A percentile compares a stretch with the other conserved stretches of the same genome.
phyloP scores from a whole-genome alignment of 2,329 filamentous ascomycete genomes.

The Epichloe hybrida region DNA sequence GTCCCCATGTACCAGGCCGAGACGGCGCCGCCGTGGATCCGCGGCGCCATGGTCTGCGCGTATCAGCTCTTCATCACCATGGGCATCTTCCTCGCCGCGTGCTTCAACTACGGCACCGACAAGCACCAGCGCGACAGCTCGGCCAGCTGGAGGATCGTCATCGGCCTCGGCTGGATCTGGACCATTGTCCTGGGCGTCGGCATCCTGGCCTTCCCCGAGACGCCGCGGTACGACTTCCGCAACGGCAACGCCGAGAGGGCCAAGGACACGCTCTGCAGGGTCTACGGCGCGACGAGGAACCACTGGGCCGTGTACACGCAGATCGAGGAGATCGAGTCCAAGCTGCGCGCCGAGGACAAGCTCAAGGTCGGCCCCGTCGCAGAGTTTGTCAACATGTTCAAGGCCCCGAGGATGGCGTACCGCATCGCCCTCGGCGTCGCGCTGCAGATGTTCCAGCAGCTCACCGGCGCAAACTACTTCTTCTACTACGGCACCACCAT shows the following conservation, averaged over 20 bases:
- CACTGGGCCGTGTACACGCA: conserved; percentile 33
- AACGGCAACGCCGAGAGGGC: conserved; percentile 32
- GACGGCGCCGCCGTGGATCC: conserved; percentile 51
- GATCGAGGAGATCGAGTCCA: conserved; percentile 39
- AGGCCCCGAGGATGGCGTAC: conserved; percentile 49
- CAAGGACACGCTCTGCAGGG: conserved; percentile 30
- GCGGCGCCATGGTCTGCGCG: conserved; percentile 49
- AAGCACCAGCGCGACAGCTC: conserved; percentile 19
- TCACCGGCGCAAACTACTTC: conserved; percentile 55
- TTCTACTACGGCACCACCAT: conserved; percentile 50
- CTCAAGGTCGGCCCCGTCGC: conserved; percentile 26
- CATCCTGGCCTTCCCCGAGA: conserved; percentile 39
- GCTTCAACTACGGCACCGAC: conserved; percentile 49
- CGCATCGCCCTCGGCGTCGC: conserved; percentile 45
- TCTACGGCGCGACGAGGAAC: conserved; percentile 31
- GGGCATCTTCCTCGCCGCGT: conserved; percentile 48
- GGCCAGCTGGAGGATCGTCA: conserved; percentile 47
- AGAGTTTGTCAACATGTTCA: conserved; percentile 46
- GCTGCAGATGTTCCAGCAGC: conserved; percentile 53
- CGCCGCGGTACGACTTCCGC: conserved; percentile 38
- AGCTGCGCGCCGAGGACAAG: conserved; percentile 34
- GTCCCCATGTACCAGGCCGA: conserved; percentile 67
- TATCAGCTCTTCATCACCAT: conserved; percentile 64
- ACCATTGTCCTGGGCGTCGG: conserved; percentile 33
- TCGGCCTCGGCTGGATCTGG: conserved; percentile 39